Conservation (phyloP, 164 flowering plant species). For the Vitis rupestris region DNA sequence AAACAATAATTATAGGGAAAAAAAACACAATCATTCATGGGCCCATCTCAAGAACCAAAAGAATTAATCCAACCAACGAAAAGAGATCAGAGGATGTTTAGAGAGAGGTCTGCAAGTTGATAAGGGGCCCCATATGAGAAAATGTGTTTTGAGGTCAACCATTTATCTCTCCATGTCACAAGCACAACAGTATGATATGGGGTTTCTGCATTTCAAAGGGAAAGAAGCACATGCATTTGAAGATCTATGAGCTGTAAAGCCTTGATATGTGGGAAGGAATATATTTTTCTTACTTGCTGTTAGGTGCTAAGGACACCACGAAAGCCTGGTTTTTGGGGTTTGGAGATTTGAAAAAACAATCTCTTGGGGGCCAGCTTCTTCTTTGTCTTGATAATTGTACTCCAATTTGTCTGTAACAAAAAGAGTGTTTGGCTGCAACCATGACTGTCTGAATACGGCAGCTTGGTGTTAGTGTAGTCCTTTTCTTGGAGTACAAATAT, state of each 20-base stretch:
- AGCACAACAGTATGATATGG: neutral
- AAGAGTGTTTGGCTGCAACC: neutral
- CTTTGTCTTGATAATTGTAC: constrained; percentile 1
- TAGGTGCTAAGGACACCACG: constrained; percentile 1
- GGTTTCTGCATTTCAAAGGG: neutral
- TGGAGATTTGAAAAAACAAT: neutral
- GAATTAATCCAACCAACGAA: neutral
- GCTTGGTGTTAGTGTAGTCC: neutral
- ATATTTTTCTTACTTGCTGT: constrained; percentile 8
- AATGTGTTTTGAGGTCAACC: neutral
- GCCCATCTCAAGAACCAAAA: neutral
- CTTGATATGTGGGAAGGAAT: constrained; percentile 18
- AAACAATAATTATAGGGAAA: neutral
- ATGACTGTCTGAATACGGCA: neutral
- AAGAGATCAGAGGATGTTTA: no score
- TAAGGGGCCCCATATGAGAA: neutral
- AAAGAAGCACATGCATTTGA: neutral
- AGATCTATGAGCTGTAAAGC: constrained; percentile 34
- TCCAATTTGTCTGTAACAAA: neutral
- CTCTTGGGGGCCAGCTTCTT: neutral
- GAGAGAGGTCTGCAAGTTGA: no score
- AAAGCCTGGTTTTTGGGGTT: no score
- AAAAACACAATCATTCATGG: neutral
- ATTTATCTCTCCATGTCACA: neutral
- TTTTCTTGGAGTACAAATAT: neutral